Evolutionary conservation across 345 rosid genomes (phyloP).

Genomic region (Fremontodendron californicum): DNA sequence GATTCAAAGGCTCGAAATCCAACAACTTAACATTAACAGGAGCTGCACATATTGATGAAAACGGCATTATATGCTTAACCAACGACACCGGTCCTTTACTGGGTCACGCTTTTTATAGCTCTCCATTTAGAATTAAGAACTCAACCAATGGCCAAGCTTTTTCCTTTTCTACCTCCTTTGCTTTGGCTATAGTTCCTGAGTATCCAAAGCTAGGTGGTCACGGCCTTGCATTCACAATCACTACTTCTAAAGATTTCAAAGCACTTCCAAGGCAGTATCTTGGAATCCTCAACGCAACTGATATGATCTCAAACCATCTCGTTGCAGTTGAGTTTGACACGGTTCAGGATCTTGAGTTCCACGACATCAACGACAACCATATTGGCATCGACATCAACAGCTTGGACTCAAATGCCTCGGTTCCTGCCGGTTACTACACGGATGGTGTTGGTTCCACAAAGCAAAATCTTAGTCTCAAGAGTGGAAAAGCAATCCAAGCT

Average conservation of each 20-base stretch:
- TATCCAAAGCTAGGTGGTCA: constrained; percentile 68
- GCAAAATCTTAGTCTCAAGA: too few relatives aligned
- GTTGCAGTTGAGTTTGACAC: constrained; percentile 82
- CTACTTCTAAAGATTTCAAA: constrained; percentile 35
- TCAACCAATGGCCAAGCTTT: too few relatives aligned
- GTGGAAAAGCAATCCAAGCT: too few relatives aligned
- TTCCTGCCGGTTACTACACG: constrained; percentile 41
- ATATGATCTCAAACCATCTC: constrained; percentile 44
- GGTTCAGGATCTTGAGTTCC: constrained; percentile 59
- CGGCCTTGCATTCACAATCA: constrained; percentile 71
- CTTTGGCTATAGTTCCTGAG: too few relatives aligned
- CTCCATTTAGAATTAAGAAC: constrained; percentile 57
- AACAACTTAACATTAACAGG: constrained; percentile 47
- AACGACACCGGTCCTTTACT: constrained; percentile 37
- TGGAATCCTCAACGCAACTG: constrained; percentile 41
- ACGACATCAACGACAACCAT: constrained; percentile 72
- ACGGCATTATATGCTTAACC: constrained; percentile 62
- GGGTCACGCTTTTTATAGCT: constrained; percentile 70
- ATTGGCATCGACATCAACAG: constrained; percentile 73
- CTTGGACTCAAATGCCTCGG: constrained; percentile 42
- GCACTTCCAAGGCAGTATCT: constrained; percentile 66
- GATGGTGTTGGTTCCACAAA: too few relatives aligned
- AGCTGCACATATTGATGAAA: constrained; percentile 40
- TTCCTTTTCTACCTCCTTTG: too few relatives aligned
- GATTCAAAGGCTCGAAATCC: constrained; percentile 29